Percentiles rank a stretch among this genome's conserved stretches.
phyloP scores from a whole-genome alignment of 805 yeast genomes.

The Nakazawaea ambrosiae region DNA sequence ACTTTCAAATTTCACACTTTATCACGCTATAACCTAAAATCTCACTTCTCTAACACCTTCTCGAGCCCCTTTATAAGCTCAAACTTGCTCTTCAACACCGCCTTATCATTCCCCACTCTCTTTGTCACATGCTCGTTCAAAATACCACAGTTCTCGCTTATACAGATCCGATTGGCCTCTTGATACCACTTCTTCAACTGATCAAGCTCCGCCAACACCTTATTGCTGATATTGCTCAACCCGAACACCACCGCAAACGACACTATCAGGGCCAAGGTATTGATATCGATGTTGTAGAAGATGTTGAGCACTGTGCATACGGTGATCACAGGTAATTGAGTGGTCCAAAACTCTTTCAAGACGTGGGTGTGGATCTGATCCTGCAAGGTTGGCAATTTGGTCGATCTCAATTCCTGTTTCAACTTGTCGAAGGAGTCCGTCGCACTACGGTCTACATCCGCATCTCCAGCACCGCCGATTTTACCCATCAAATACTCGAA shows the following conservation, averaged over 20 bases:
- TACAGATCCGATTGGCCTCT: conserved; percentile 5
- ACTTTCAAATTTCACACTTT: too few species aligned
- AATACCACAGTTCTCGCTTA: conserved; percentile 2
- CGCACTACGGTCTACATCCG: too few species aligned
- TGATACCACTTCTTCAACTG: conserved; percentile 11
- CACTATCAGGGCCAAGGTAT: conserved; percentile 30
- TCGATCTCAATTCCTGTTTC: not conserved
- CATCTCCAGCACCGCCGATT: conserved; percentile 14
- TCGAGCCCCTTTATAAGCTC: conserved; percentile 8
- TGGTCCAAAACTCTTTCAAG: conserved; percentile 1
- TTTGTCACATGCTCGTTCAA: conserved; percentile 1
- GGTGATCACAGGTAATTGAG: conserved; percentile 8
- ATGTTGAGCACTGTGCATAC: conserved; percentile 7
- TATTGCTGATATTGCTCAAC: conserved; percentile 21
- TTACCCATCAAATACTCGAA: conserved; percentile 24
- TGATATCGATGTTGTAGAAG: conserved; percentile 11
- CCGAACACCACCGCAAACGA: conserved; percentile 36
- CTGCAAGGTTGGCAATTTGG: conserved; percentile 9
- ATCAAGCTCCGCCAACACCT: conserved; percentile 1
- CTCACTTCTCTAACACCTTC: too few species aligned
- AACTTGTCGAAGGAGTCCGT: not conserved
- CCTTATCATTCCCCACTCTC: conserved; percentile 1
- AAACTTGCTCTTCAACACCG: not conserved
- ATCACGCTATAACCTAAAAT: too few species aligned
- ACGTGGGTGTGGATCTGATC: conserved; percentile 3